phyloP scores from a whole-genome alignment of 108 stramenopile species.

The Seminavis robusta region DNA sequence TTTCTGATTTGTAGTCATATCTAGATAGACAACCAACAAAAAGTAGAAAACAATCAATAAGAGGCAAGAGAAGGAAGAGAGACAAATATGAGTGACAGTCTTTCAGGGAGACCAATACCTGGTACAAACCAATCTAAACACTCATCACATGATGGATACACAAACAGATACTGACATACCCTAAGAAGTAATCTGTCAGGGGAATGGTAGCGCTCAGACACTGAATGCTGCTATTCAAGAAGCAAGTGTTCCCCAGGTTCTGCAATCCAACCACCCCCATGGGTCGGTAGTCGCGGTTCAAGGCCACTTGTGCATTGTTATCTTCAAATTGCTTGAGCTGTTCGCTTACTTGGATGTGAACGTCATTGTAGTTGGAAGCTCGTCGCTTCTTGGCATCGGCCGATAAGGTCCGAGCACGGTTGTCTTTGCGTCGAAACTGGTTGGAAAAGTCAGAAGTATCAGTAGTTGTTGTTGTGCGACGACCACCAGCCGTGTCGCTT shows the following conservation, averaged over 20 bases:
- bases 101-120: neutral
- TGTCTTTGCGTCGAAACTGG: neutral
- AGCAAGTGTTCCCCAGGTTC: constrained; percentile 98
- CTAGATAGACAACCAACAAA: constrained; percentile 22
- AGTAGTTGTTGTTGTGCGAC: neutral
- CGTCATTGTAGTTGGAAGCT: constrained; percentile 43
- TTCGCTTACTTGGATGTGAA: constrained; percentile 31
- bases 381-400: constrained; percentile 9
- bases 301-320: constrained; percentile 20
- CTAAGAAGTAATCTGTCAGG: constrained; percentile 90
- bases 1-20: constrained; percentile 72
- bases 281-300: constrained; percentile 27
- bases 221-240: constrained; percentile 91
- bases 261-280: constrained; percentile 83
- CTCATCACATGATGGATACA: too few species aligned
- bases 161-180: too few species aligned
- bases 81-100: neutral
- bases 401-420: neutral
- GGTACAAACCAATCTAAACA: neutral
- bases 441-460: neutral
- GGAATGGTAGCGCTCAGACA: constrained; percentile 83
- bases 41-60: neutral
- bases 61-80: neutral
- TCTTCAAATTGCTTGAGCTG: neutral
- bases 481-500: neutral